Evolutionary conservation across 225 moss, liverwort and hornwort species (phyloP), one percentile per base, ranked within the genome.

Genomic region (Sphagnum contortum): DNA sequence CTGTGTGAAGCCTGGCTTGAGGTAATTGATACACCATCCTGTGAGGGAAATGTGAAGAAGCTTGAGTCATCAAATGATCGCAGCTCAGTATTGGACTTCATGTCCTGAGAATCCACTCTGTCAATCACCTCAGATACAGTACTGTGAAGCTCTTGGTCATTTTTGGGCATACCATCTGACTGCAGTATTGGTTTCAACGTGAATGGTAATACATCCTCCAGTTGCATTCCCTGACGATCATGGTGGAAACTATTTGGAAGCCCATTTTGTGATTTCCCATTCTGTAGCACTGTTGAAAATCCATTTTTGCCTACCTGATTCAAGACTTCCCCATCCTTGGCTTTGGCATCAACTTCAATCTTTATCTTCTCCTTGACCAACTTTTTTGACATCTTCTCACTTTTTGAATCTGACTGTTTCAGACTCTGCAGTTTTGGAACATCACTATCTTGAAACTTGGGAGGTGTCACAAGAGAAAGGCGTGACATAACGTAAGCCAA

Each of bases 401-500:
- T 29, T 29, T 29, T 29, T 29, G 29, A 29, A 29, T 29, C 29
- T 29, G 29, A 29, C 29, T 29, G 29, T 29, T 29, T 29, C 29
- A 29, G 29, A 29, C 29, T 29, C 29, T 29, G 29, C 29, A 29
- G 29, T 29, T 29, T 29, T 29, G 29, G 29, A 29, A 29, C 29
- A 29, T 29, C 29, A 29, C 29, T 29, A 29, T 29, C 29, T 29
- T 29, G 29, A 29, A 29, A 29, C 29, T 29, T 29, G 29, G 29
- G 29, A 29, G 29, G 29, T 29, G 29, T 29, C 29, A 29, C 29
- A 29, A 29, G 29, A 29, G 29, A 29, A 29, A 29, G 29, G 29
- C 92, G 85, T 12, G 90, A 85, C 87, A 90, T 92, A 14, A 96
- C 80, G 48, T 96, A 96, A 0, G 81, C 88, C 70, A 92, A 78